These are phyloP conservation scores for Phascolomyces articulosus DNA, from an alignment of 371 early-diverging fungal genomes.

Conservation along the genomic window DNA sequence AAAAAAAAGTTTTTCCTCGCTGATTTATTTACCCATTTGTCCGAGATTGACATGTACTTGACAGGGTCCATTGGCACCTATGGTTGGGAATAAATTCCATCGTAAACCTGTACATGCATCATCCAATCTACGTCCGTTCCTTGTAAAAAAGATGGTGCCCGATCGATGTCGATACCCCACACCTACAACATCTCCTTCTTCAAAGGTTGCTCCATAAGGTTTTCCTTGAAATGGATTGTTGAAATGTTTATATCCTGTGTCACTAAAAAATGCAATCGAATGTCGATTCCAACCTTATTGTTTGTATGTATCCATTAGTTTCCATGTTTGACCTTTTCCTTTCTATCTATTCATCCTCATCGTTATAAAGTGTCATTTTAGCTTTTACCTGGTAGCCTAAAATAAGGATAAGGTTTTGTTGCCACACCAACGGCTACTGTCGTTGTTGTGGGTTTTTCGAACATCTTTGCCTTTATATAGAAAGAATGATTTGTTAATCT, in stretches of 20 bases:
- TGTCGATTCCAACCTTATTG: slow-evolving; percentile 67
- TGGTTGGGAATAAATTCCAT: slow-evolving; percentile 64
- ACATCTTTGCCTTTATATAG: slow-evolving; percentile 80
- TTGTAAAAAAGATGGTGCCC: slow-evolving; percentile 78
- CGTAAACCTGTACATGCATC: slow-evolving; percentile 60
- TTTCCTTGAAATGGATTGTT: slow-evolving; percentile 67
- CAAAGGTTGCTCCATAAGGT: slow-evolving; percentile 61
- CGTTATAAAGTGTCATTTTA: too few relatives aligned
- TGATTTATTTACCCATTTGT: slow-evolving; percentile 35
- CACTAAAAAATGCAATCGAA: slow-evolving; percentile 73
- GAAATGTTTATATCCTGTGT: slow-evolving; percentile 66
- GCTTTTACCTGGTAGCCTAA: slow-evolving; percentile 67
- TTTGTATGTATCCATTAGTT: background rate
- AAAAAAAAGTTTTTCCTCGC: background rate
- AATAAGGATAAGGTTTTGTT: slow-evolving; percentile 71
- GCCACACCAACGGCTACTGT: slow-evolving; percentile 67
- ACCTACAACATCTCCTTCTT: slow-evolving; percentile 78
- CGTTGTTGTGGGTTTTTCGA: slow-evolving; percentile 64
- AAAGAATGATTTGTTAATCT: too few relatives aligned
- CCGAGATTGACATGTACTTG: slow-evolving; percentile 68
- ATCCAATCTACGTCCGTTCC: slow-evolving; percentile 69
- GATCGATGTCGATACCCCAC: slow-evolving; percentile 79
- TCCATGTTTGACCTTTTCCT: background rate
- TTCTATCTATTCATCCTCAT: too few relatives aligned
- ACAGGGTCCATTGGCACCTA: slow-evolving; percentile 70